These are phyloP conservation scores for Leccinum uliginosum DNA, from an alignment of 768 basidiomycete genomes.

Conservation along the genomic window DNA sequence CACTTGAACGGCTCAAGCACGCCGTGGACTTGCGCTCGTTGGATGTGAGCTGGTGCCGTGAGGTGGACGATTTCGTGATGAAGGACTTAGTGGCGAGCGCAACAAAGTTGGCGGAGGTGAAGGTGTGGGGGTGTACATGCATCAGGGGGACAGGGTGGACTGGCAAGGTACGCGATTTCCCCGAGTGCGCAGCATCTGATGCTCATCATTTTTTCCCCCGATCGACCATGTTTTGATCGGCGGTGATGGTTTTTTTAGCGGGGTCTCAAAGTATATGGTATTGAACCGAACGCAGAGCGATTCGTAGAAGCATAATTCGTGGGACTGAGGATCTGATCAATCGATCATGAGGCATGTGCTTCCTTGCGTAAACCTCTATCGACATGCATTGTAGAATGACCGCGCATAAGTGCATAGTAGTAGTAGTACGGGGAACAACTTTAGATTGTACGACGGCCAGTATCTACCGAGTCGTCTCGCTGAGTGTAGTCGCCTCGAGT, in stretches of 20 bases:
- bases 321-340: no score
- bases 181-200: neutral
- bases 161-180: constrained; percentile 35
- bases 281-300: constrained; percentile 39
- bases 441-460: no score
- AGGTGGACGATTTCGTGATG: constrained; percentile 77
- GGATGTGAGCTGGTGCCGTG: constrained; percentile 84
- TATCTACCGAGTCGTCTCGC: no score
- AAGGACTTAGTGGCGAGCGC: constrained; percentile 57
- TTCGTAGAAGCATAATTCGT: neutral
- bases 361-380: neutral
- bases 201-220: neutral
- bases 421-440: no score
- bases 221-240: neutral
- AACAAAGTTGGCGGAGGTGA: constrained; percentile 38
- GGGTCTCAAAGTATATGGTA: constrained; percentile 25
- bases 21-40: constrained; percentile 48
- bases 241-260: constrained; percentile 9
- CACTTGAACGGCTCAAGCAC: constrained; percentile 35
- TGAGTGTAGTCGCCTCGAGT: no score
- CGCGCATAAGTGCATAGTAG: no score
- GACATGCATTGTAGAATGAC: neutral
- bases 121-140: constrained; percentile 52
- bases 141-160: constrained; percentile 41
- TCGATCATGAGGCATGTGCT: no score